Conservation (phyloP, 2,329 filamentous ascomycete genomes). For the Ascochyta fabae region DNA sequence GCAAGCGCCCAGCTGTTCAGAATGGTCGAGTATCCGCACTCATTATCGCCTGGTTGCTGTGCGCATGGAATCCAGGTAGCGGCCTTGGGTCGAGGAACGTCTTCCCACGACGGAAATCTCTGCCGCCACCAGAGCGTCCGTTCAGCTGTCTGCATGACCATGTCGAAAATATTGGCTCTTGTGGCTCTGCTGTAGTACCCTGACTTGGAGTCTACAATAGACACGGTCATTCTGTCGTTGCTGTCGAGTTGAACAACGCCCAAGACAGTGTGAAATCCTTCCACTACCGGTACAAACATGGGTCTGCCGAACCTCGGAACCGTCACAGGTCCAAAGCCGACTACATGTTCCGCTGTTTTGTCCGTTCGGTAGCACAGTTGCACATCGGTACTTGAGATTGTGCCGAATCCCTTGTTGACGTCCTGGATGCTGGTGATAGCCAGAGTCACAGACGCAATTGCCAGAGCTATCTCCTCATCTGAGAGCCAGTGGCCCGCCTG, state of each 20-base stretch:
- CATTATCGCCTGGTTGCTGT: neutral
- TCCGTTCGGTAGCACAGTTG: neutral
- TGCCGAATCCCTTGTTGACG: neutral
- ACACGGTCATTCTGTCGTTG: neutral
- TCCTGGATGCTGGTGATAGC: neutral
- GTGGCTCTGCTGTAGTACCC: neutral
- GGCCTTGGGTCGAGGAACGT: neutral
- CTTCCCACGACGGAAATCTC: neutral
- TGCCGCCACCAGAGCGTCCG: too few relatives aligned
- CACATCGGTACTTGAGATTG: neutral
- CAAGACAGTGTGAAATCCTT: neutral
- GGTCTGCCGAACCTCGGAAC: neutral
- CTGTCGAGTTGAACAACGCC: neutral
- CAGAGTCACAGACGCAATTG: neutral
- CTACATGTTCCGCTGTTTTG: too few relatives aligned
- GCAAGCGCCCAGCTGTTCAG: neutral
- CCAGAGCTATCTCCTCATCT: neutral
- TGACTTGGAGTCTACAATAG: neutral
- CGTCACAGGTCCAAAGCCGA: neutral
- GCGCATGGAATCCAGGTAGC: neutral
- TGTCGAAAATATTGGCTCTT: neutral
- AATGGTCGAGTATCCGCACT: neutral
- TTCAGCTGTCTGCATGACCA: neutral
- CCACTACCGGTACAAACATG: neutral
- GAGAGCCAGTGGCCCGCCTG: too few relatives aligned